phyloP scores from a whole-genome alignment of 2,329 filamentous ascomycete species.

The Fusarium sp. region DNA sequence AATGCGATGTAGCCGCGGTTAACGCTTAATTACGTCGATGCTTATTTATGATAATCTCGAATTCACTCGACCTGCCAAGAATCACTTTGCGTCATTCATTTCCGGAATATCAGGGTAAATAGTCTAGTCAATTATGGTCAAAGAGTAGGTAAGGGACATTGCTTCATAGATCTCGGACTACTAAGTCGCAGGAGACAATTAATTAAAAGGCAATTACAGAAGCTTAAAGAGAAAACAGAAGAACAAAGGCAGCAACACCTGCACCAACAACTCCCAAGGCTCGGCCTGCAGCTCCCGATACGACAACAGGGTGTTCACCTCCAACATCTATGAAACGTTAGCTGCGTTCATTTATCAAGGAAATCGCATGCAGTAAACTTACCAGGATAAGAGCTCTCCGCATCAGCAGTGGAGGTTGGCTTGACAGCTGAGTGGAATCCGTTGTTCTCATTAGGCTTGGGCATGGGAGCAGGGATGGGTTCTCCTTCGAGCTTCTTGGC shows the following conservation, averaged over 20 bases:
- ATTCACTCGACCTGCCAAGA: not conserved
- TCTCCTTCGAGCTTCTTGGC: not conserved
- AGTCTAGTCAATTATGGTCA: not conserved
- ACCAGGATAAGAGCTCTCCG: conserved; percentile 7
- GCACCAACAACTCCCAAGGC: conserved; percentile 1
- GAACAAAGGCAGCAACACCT: not conserved
- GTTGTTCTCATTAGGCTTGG: not conserved
- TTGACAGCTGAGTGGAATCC: conserved; percentile 16
- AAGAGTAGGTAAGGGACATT: too few species aligned
- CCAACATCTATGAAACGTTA: not conserved
- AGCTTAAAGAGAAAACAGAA: conserved; percentile 3
- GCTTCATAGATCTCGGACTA: too few species aligned
- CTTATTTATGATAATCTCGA: not conserved
- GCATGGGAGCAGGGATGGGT: not conserved
- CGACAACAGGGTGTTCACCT: conserved; percentile 14
- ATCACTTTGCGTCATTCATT: not conserved
- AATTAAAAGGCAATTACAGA: not conserved
- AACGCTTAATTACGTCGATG: conserved; percentile 7
- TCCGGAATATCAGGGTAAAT: not conserved
- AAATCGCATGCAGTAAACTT: not conserved
- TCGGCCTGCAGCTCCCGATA: conserved; percentile 5
- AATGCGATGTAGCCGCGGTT: conserved; percentile 6
- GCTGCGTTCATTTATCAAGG: not conserved
- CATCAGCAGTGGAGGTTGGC: not conserved
- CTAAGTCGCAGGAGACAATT: not conserved